Evolutionary conservation across 2,329 filamentous ascomycete genomes (phyloP), one percentile per base, ranked within the genome.

Genomic region (Cladosporium sp.): DNA sequence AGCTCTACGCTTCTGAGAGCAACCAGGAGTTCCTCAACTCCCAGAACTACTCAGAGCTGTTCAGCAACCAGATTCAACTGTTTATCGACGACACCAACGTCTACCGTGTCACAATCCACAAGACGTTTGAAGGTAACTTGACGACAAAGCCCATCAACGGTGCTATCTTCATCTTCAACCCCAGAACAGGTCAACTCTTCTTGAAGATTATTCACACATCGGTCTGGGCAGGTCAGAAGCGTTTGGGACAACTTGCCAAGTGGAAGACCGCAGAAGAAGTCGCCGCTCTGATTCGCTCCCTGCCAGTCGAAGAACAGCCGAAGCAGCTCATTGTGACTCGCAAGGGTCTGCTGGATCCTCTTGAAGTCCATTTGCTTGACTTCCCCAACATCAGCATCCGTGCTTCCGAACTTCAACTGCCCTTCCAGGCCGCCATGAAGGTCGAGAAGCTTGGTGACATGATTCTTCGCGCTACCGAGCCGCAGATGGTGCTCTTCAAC

Each of bases 201-300:
- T 81, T 99, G 76, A 99, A 99, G 85, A 98, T 99, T 73, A 99
- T 99, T 71, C 96, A 99, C 80, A 99, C 95, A 1, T 97, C 93
- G 75, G 96, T 99, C 30, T 99, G 95, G 95, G 95, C 95, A 60
- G 95, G 95, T 63, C 95, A 99, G 81, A 99, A 99, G 80, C 96
- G 95, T 91, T 88, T 99, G 34, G 96, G 96, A 70, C 95, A 99
- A 79, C 82, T 99, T 70, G 95, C 95, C 56, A 99, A 99, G 78
- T 99, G 95, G 95, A 99, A 99, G 85, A 99, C 95, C 18, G 95
- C 95, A 1, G 95, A 99, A 88, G 95, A 99, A 92, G 96, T 99
- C 3, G 95, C 95, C 5, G 96, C 95, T 23, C 85, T 99, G 51
- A 99, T 99, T 76, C 88, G 95, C 71, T 99, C 95, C 1, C 80